phyloP scores from a whole-genome alignment of 78 protist species.

The Dictyostelium brefeldianum region DNA sequence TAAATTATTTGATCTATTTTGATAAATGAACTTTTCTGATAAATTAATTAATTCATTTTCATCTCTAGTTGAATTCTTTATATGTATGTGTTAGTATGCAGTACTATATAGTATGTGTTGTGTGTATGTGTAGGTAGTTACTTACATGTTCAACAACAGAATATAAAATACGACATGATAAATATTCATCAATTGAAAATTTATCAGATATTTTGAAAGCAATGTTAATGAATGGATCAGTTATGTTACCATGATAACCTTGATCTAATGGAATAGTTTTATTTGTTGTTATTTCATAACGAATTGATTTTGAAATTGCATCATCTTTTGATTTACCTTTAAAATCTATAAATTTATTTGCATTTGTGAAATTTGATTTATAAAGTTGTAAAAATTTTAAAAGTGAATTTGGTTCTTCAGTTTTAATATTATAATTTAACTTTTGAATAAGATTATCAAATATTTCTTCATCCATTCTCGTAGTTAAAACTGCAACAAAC shows the following conservation, averaged over 20 bases:
- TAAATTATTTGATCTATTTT: slow-evolving; percentile 68
- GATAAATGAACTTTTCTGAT: slow-evolving; percentile 40
- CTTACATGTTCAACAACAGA: slow-evolving; percentile 23
- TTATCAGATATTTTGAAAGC: slow-evolving; percentile 54
- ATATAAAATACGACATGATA: slow-evolving; percentile 44
- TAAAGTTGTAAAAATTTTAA: not conserved
- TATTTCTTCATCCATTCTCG: slow-evolving; percentile 39
- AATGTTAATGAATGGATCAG: slow-evolving; percentile 23
- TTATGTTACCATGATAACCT: not conserved
- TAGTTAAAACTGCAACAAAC: too few species aligned
- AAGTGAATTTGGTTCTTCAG: slow-evolving; percentile 8
- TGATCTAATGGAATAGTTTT: slow-evolving; percentile 6
- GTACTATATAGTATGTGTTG: too few species aligned
- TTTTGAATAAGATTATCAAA: not conserved
- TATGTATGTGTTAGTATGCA: not conserved
- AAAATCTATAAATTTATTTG: not conserved
- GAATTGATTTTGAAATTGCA: not conserved
- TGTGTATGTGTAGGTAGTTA: not conserved
- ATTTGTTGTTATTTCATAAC: not conserved
- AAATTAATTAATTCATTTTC: not conserved
- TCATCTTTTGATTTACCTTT: not conserved
- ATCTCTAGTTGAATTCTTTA: slow-evolving; percentile 25
- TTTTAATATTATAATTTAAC: not conserved
- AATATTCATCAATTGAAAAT: slow-evolving; percentile 48
- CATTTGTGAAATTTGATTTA: slow-evolving; percentile 13